Base-by-base conservation (phyloP, 75 land plant genomes). In the Ceratopteris richardii region DNA sequence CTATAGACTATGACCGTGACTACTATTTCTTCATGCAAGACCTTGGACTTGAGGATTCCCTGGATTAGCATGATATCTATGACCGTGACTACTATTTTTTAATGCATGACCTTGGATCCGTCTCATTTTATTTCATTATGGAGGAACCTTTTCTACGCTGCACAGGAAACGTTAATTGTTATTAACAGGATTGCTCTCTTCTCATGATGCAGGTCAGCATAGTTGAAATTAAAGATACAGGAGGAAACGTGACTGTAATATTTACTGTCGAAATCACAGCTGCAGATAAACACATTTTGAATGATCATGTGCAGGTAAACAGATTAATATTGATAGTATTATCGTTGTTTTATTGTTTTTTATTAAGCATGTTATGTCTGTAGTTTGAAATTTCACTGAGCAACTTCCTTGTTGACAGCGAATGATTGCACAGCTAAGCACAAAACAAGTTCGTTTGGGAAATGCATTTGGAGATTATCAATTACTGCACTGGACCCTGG, bases 181-280 rank as follows among this genome's bases (percentile, higher is more conserved):
- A 11, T 10, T 19, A n/a, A 10, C 9, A 19, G 23, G 23, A 19
- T 51, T n/a, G 19, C 10, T 11, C 54, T 19, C 54, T 17, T 42
- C 13, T 42, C 16, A 42, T 42, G 25, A 25, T 17, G 25, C 57
- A 55, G 57, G 57, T 55, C 29, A 55, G 57, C 3, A 55, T 55
- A 22, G 27, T 55, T 1, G 24, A 55, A 17, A 22, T 55, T 26
- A 5, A 7, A 26, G 4, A 25, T 23, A 17, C 28, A 17, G 57
- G 57, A 26, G 29, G 57, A 25, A 23, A n/a, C 29, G 29, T 55
- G 18, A 17, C 18, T 2, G 57, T 55, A 29, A 26, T 4, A 17
- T 55, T 20, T 14, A 3, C 29, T 7, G 57, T 26, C 18, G 3
- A 25, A 25, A 25, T 29, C 12, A 11, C 51, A 50, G 25, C 21